Conservation (phyloP, 2,329 filamentous ascomycete species). For the Alternaria alternata region DNA sequence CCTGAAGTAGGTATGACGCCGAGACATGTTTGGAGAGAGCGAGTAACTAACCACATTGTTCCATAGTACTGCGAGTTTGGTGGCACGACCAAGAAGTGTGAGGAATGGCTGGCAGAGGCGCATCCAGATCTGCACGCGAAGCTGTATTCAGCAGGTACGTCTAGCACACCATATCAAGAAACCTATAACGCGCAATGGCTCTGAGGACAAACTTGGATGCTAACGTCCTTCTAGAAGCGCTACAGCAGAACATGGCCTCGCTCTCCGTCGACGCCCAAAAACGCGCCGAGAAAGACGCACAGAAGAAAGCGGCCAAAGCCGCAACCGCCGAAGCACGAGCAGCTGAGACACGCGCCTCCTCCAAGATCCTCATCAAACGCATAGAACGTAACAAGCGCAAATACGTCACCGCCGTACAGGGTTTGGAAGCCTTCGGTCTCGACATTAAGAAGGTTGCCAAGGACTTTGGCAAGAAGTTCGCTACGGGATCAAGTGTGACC, state of each 20-base stretch:
- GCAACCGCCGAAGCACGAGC: slow-evolving; percentile 85
- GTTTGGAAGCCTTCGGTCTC: slow-evolving; percentile 87
- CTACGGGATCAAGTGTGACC: slow-evolving; percentile 90
- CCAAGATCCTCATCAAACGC: slow-evolving; percentile 89
- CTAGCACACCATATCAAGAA: neutral
- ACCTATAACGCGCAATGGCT: neutral
- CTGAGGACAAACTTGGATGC: neutral
- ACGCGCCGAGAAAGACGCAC: slow-evolving; percentile 92
- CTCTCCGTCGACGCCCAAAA: slow-evolving; percentile 92
- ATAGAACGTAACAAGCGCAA: slow-evolving; percentile 99
- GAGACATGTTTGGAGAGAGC: slow-evolving; percentile 8
- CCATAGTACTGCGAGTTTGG: slow-evolving; percentile 97
- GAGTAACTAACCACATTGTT: slow-evolving; percentile 16
- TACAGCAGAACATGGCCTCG: slow-evolving; percentile 83
- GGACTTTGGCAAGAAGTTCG: slow-evolving; percentile 98
- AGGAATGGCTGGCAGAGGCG: slow-evolving; percentile 87
- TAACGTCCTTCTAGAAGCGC: slow-evolving; percentile 57
- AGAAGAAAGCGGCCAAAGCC: slow-evolving; percentile 96
- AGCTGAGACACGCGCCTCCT: slow-evolving; percentile 80
- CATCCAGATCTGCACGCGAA: slow-evolving; percentile 76
- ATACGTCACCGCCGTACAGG: slow-evolving; percentile 90
- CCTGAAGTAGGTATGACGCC: slow-evolving; percentile 67
- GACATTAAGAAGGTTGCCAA: slow-evolving; percentile 96
- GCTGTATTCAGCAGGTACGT: slow-evolving; percentile 85
- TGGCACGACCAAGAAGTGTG: slow-evolving; percentile 94